Evolutionary conservation across 768 basidiomycete genomes (phyloP).

Genomic region (Paxillus ammoniavirescens): DNA sequence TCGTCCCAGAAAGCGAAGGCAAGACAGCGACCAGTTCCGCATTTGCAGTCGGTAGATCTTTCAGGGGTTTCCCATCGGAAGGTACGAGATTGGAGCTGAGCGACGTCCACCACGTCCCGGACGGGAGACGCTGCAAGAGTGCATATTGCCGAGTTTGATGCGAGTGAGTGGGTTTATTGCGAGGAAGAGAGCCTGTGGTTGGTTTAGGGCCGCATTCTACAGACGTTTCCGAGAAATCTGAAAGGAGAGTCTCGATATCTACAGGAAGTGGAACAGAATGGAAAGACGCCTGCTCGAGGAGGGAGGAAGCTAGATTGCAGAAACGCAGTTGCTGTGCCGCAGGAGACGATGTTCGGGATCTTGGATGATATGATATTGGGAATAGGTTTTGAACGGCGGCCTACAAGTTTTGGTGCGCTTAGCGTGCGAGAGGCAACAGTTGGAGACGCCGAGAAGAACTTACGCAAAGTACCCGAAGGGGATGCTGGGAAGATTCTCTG

Average conservation of each 20-base stretch:
- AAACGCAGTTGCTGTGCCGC: slow-evolving; percentile 72
- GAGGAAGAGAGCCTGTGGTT: slow-evolving; percentile 8
- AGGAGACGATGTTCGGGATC: slow-evolving; percentile 59
- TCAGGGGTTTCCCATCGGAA: slow-evolving; percentile 40
- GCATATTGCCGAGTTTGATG: slow-evolving; percentile 58
- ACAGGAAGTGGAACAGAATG: slow-evolving; percentile 45
- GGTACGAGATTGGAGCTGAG: slow-evolving; percentile 46
- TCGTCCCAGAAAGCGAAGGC: slow-evolving; percentile 49
- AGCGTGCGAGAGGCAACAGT: slow-evolving; percentile 7
- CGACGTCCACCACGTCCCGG: slow-evolving; percentile 79
- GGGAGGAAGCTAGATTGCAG: slow-evolving; percentile 67
- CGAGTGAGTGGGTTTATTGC: slow-evolving; percentile 29
- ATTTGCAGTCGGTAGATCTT: slow-evolving; percentile 56
- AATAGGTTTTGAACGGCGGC: slow-evolving; percentile 65
- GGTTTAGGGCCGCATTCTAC: slow-evolving; percentile 27
- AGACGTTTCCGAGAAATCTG: slow-evolving; percentile 17
- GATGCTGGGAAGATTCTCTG: slow-evolving; percentile 48
- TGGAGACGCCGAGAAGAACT: slow-evolving; percentile 27
- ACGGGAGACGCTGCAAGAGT: slow-evolving; percentile 75
- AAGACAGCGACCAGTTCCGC: slow-evolving; percentile 77
- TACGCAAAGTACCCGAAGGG: slow-evolving; percentile 57
- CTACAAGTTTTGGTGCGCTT: slow-evolving; percentile 28
- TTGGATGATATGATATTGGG: slow-evolving; percentile 65
- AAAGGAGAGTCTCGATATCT: slow-evolving; percentile 45
- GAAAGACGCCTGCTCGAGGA: slow-evolving; percentile 69